Base-by-base conservation (phyloP, 176 grass and related monocot genomes). In the Oryza australiensis region DNA sequence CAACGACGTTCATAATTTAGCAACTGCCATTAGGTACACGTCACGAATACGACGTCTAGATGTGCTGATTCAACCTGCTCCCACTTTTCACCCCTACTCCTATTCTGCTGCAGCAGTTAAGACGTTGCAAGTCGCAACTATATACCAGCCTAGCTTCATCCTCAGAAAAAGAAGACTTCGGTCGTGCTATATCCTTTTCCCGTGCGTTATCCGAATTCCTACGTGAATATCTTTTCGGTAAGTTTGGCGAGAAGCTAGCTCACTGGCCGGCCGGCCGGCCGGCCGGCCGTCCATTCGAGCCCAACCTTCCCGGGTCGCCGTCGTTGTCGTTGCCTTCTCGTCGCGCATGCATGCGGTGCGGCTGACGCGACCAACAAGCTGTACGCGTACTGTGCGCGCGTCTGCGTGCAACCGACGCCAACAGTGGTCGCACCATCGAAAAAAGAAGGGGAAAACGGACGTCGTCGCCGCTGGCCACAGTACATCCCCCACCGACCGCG, bases 361-460 rank as follows among this genome's bases (percentile, higher is more conserved):
- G 55, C 55, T 60, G 14, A 72, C 49, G 49, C 53, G 26, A 63
- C 28, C 4, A 30, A 12, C 43, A 64, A 42, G 49, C 24, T 2
- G 51, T 55, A 20, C 9, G 16, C 48, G 48, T 20, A 20, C 16
- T 7, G 16, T 18, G 46, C 2, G n/a, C 35, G 35, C 65, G 30
- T 32, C 80, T 30, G 80, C 80, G 69, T 74, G 80, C 57, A 65
- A 34, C 38, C 40, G 28, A 74, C 80, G 80, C 80, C 12, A 48
- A 64, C 69, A 64, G 57, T 64, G 80, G 32, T 73, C 55, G 20
- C 29, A 46, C 40, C 12, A 34, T 48, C 42, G 70, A 29, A 73
- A 29, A 73, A 11, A 37, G 14, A 30, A 55, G 20, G 24, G 18
- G 11, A 45, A 26, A 66, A 11, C 13, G 43, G 49, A 53, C 49